Percentiles rank a stretch among this genome's conserved stretches.
Evolutionary conservation across 2,329 filamentous ascomycete genomes (phyloP).

Genomic region (Periconia sp.): DNA sequence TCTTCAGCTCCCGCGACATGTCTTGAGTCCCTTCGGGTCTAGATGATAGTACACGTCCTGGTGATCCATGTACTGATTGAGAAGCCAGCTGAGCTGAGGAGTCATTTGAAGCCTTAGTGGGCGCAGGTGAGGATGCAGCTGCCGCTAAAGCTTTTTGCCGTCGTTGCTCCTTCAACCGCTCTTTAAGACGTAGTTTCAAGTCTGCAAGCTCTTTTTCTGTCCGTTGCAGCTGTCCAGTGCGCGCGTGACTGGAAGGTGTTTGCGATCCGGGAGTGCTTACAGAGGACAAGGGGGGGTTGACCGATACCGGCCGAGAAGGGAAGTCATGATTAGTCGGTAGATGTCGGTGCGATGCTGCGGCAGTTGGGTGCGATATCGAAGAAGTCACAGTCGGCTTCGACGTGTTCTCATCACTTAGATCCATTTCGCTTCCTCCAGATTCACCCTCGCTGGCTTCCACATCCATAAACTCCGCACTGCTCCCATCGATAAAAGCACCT

Average conservation of each 20-base stretch:
- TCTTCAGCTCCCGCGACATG: constrained; percentile 36
- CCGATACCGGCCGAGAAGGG: constrained; percentile 31
- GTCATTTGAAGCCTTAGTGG: not conserved
- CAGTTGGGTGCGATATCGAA: too few relatives aligned
- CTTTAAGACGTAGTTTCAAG: constrained; percentile 33
- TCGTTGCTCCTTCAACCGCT: constrained; percentile 22
- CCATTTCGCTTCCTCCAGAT: constrained; percentile 67
- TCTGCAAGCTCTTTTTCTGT: constrained; percentile 59
- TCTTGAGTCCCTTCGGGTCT: constrained; percentile 6
- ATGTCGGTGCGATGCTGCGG: too few relatives aligned
- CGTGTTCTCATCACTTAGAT: constrained; percentile 63
- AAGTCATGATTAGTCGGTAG: constrained; percentile 25
- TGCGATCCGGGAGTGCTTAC: constrained; percentile 43
- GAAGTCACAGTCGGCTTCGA: constrained; percentile 15
- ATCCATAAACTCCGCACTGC: constrained; percentile 71
- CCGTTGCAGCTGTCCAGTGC: constrained; percentile 50
- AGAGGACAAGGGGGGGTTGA: constrained; percentile 27
- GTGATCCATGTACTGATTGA: too few relatives aligned
- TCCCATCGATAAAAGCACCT: constrained; percentile 63
- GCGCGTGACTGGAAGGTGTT: constrained; percentile 44
- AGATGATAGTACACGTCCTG: too few relatives aligned
- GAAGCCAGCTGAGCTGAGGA: too few relatives aligned
- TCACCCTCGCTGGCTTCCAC: constrained; percentile 86
- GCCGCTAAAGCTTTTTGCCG: constrained; percentile 23
- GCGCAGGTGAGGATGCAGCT: constrained; percentile 7